Conservation (phyloP, 257 asterid genomes). For the Nicotiana noctiflora region DNA sequence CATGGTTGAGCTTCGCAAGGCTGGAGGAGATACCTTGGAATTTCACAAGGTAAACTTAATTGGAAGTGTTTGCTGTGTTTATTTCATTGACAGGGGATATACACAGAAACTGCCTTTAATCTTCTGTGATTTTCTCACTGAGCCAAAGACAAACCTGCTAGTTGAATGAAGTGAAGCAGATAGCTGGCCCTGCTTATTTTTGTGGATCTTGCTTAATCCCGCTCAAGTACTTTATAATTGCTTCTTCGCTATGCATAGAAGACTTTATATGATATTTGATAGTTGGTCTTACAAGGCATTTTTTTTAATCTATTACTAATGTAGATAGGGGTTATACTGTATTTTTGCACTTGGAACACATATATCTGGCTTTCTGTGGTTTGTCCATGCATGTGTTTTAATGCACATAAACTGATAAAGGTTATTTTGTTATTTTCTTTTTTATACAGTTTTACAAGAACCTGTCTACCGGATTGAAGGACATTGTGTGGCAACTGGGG, state of each 20-base stretch:
- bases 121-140: neutral
- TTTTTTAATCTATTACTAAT: neutral
- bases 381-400: neutral
- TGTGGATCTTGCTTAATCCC: neutral
- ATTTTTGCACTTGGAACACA: neutral
- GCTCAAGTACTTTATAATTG: neutral
- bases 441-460: slow-evolving; percentile 67
- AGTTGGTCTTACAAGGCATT: neutral
- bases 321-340: neutral
- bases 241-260: neutral
- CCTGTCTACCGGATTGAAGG: slow-evolving; percentile 85
- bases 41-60: slow-evolving; percentile 61
- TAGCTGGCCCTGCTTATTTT: neutral
- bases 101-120: neutral
- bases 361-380: neutral
- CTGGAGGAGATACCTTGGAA: slow-evolving; percentile 93
- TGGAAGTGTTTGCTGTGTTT: neutral
- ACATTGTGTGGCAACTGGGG: slow-evolving; percentile 74
- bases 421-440: neutral
- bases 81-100: neutral
- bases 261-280: neutral
- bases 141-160: neutral
- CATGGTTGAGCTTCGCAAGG: slow-evolving; percentile 91
- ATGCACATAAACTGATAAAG: neutral
- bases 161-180: neutral